Evolutionary conservation across 2,329 filamentous ascomycete genomes (phyloP), one percentile per base, ranked within the genome.

Genomic region (Claviceps digitariae): DNA sequence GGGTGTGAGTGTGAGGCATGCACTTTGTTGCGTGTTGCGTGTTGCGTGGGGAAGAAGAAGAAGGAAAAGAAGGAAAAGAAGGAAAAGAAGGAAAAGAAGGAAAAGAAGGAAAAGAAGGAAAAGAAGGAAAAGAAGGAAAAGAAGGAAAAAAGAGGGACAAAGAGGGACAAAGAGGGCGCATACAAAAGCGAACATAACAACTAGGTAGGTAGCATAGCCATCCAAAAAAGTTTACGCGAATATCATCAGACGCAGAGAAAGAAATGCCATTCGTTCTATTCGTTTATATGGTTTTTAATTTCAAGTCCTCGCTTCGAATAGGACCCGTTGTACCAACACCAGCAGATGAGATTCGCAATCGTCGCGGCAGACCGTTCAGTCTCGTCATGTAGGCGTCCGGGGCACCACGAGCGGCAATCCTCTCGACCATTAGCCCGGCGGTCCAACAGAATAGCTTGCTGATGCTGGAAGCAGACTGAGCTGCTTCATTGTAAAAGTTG

Each of bases 401-500:
- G 1, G 66, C 69, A 6, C 66, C 67, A 44, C 66, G 60, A 10
- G 61, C 54, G 23, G 64, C 66, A 29, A 72, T 61, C 31, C 57
- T 59, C 13, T 68, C 66, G 7, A 66, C 59, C 7, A 67, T 58
- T 58, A 52, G 72, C 67, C 0, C 72, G 63, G n/a, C 57, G 74
- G 4, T 38, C 34, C 34, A 17, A 17, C 34, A 38, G 17, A 38
- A 38, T 38, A 38, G 12, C 34, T 38, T 38, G 34, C 34, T 17
- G 34, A 4, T 15, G 17, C 72, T 1, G 69, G 72, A 1, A 77
- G 63, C 23, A 70, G 61, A 17, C 61, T 62, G 4, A 81, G 66
- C 8, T 71, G 67, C 38, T 67, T 69, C 36, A 78, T 59, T 41
- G 75, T 66, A 56, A 56, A 79, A 79, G 57, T 67, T 65, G 5